Evolutionary conservation across 176 grass and related monocot species (phyloP).

Genomic region (Oryza nivara): DNA sequence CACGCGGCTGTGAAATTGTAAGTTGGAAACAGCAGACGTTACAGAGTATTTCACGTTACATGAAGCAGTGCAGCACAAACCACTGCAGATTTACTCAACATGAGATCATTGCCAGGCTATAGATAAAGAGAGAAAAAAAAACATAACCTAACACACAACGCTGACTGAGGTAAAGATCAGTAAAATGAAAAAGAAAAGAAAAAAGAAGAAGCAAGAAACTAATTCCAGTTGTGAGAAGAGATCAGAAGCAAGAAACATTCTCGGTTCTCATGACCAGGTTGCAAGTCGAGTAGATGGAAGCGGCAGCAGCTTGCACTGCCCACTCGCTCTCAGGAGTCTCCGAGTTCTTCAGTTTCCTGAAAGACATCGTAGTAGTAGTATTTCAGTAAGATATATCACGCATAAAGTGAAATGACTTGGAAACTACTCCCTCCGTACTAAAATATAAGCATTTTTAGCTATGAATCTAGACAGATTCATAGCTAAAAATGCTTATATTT

Average conservation of each 20-base stretch:
- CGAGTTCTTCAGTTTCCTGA: slow-evolving; percentile 72
- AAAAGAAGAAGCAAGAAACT: slow-evolving; percentile 11
- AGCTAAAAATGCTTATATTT: too few relatives aligned
- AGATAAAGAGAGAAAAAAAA: slow-evolving; percentile 19
- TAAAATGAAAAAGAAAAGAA: background rate
- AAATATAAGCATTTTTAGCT: too few relatives aligned
- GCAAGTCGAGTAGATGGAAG: slow-evolving; percentile 95
- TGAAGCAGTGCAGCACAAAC: slow-evolving; percentile 34
- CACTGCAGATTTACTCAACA: slow-evolving; percentile 37
- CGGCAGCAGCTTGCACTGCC: slow-evolving; percentile 87
- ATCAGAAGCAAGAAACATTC: slow-evolving; percentile 65
- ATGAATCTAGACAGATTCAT: too few relatives aligned
- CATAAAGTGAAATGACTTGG: slow-evolving; percentile 5
- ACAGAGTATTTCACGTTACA: slow-evolving; percentile 44
- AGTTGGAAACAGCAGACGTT: slow-evolving; percentile 29
- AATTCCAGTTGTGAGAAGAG: slow-evolving; percentile 19
- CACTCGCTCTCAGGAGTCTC: slow-evolving; percentile 70
- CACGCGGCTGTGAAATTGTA: slow-evolving; percentile 42
- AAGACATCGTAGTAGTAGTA: background rate
- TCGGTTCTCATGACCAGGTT: slow-evolving; percentile 76
- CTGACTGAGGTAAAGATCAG: slow-evolving; percentile 44
- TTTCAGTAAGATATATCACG: slow-evolving; percentile 18
- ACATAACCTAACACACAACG: slow-evolving; percentile 16
- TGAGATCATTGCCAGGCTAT: slow-evolving; percentile 30
- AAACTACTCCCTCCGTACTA: too few relatives aligned